Base-by-base conservation (phyloP, 2,329 filamentous ascomycete genomes). In the Emergomyces pasteurianus region DNA sequence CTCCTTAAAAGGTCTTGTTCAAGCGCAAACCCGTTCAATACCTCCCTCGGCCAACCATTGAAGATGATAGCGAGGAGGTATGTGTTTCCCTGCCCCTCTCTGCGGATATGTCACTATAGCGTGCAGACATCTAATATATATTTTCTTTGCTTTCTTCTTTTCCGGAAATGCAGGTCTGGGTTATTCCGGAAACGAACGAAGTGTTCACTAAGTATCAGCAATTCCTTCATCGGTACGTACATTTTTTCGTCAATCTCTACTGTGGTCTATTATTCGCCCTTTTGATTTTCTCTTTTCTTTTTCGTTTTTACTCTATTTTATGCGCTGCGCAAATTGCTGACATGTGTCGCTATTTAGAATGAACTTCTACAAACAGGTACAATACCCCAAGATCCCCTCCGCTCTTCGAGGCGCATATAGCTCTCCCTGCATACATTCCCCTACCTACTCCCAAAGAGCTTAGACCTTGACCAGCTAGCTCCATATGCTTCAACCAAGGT, bases 1-100 rank as follows among this genome's bases (percentile, higher is more conserved):
- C n/a, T 42, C 18, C 58, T 28, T n/a, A n/a, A n/a, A 71, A 97
- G 92, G 92, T 99, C 68, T 83, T 96, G 65, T 96, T 89, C 77
- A 97, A 97, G 79, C 86, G 94, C 70, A 97, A 97, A 77, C 92
- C 92, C 61, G 91, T 97, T 71, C 86, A 89, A 77, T 88, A 90
- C 72, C 79, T 92, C 66, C 82, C 88, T 57, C 81, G 82, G 55
- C 87, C 88, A 26, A 79, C 83, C 58, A 83, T 92, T 66, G 82
- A 91, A 67, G 86, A 94, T 79, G 90, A 95, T 66, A 85, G 89
- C 69, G 81, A 84, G 67, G 91, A 97, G 83, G 92, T 92, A 81
- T 68, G 82, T 62, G 60, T 36, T 50, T 40, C 55, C 54, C 28
- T 12, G 26, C 21, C 34, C 61, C 58, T 52, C 47, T 59, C 43